These are phyloP conservation scores for Lasiosphaeria miniovina DNA, from an alignment of 495 filamentous ascomycete genomes.

Conservation along the genomic window DNA sequence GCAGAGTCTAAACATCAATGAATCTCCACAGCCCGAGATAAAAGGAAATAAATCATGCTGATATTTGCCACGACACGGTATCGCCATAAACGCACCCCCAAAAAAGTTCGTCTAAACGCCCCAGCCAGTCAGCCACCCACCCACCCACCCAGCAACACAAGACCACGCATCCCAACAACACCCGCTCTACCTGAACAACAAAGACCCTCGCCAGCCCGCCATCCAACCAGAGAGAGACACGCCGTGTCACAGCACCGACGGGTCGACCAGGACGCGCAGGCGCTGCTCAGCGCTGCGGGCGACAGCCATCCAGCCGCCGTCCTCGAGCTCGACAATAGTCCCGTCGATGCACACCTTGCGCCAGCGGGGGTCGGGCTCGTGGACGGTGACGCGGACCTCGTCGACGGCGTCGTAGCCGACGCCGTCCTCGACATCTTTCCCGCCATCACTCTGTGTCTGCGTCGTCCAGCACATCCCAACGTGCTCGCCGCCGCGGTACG, in stretches of 20 bases:
- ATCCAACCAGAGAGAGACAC: no score
- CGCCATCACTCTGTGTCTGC: slow-evolving; percentile 9
- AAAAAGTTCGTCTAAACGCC: no score
- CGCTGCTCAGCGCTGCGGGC: slow-evolving; percentile 26
- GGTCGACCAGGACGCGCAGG: slow-evolving; percentile 37
- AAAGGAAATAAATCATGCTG: no score
- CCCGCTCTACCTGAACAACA: no score
- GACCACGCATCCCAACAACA: no score
- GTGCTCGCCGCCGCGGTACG: slow-evolving; percentile 74
- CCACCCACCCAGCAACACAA: no score
- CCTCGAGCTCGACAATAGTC: slow-evolving; percentile 68
- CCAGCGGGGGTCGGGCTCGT: slow-evolving; percentile 66
- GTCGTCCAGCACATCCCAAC: slow-evolving; percentile 36
- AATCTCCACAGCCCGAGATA: no score
- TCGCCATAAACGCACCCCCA: no score
- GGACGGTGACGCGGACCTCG: slow-evolving; percentile 61
- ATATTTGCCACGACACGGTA: no score
- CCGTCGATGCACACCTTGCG: slow-evolving; percentile 86
- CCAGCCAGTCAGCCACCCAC: no score
- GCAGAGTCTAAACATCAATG: no score
- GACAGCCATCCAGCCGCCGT: slow-evolving; percentile 70
- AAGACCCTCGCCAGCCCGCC: no score
- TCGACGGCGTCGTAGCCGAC: slow-evolving; percentile 68
- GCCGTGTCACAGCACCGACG: slow-evolving; percentile 13
- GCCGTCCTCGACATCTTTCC: slow-evolving; percentile 24